phyloP scores from a whole-genome alignment of 169 alveolate genomes.

The Plasmodium coatneyi region DNA sequence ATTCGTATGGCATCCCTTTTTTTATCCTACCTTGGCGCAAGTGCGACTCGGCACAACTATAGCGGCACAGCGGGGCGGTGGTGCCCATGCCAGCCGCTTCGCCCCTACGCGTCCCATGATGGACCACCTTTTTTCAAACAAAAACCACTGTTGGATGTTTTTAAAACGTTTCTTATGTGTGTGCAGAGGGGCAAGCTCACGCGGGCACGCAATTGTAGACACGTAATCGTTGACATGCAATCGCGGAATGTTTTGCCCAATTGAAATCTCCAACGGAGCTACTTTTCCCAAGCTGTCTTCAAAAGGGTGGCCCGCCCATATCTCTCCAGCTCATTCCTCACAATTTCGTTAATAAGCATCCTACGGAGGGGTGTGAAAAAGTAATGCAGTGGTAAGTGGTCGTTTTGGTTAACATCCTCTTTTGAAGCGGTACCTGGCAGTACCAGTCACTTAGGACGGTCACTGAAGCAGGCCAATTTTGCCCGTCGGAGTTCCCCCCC shows the following conservation, averaged over 20 bases:
- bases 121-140: not conserved
- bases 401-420: not conserved
- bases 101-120: not conserved
- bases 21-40: not conserved
- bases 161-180: not conserved
- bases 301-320: not conserved
- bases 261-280: not conserved
- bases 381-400: not conserved
- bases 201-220: not conserved
- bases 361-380: not conserved
- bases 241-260: not conserved
- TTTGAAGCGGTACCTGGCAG: not conserved
- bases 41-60: not conserved
- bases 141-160: not conserved
- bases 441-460: not conserved
- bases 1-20: not conserved
- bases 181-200: not conserved
- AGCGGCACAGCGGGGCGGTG: not conserved
- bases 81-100: not conserved
- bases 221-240: not conserved
- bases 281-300: not conserved
- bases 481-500: not conserved
- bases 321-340: constrained; percentile 26
- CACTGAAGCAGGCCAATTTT: not conserved
- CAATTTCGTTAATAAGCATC: constrained; percentile 21